A percentile compares a stretch with the other conserved stretches of the same genome.
phyloP scores from a whole-genome alignment of 2,329 filamentous ascomycete species.

The Sporothrix brunneoviolacea region DNA sequence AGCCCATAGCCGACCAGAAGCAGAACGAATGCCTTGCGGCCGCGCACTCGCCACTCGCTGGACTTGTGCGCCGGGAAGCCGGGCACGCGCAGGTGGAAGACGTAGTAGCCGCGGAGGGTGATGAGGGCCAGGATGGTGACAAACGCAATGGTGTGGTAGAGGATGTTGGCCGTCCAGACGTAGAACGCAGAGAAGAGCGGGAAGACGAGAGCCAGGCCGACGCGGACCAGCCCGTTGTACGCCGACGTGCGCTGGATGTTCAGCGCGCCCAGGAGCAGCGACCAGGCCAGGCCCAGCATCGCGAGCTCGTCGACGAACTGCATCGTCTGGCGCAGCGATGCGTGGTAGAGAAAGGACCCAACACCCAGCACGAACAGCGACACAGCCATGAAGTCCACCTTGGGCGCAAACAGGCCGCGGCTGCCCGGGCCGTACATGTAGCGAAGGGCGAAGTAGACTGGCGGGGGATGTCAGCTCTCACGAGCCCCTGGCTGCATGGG shows the following conservation, averaged over 20 bases:
- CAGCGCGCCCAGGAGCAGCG: conserved; percentile 43
- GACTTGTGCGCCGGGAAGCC: conserved; percentile 24
- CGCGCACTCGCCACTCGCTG: conserved; percentile 22
- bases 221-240: conserved; percentile 31
- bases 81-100: conserved; percentile 25
- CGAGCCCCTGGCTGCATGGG: too few relatives aligned
- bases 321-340: conserved; percentile 33
- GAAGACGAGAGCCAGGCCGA: conserved; percentile 34
- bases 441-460: conserved; percentile 35
- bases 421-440: conserved; percentile 18
- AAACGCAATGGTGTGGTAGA: conserved; percentile 36
- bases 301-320: conserved; percentile 50
- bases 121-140: conserved; percentile 26
- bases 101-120: conserved; percentile 27
- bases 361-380: conserved; percentile 35
- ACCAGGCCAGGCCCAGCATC: conserved; percentile 48
- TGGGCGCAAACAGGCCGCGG: conserved; percentile 15
- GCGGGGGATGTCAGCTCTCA: too few relatives aligned
- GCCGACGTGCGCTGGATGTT: conserved; percentile 35
- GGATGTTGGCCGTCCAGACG: conserved; percentile 33
- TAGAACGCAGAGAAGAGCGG: conserved; percentile 35
- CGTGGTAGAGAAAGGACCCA: conserved; percentile 38
- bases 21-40: conserved; percentile 25
- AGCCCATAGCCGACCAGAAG: conserved; percentile 42
- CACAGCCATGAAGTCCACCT: conserved; percentile 34